phyloP scores from a whole-genome alignment of 345 rosid species.

The Geranium brycei region DNA sequence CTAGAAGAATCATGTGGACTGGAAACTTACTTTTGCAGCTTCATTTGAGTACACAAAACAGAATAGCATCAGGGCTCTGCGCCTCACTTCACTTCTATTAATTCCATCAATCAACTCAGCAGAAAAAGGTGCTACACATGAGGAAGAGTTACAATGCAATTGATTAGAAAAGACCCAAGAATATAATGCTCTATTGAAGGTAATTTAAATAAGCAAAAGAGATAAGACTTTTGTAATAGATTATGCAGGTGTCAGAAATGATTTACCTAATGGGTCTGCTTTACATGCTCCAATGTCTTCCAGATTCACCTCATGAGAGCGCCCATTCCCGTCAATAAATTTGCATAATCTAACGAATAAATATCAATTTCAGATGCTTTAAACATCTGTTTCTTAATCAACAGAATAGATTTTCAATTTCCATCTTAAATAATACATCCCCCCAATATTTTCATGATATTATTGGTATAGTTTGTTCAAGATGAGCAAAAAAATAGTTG shows the following conservation, averaged over 20 bases:
- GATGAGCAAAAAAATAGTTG: too few species aligned
- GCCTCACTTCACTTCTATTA: constrained; percentile 67
- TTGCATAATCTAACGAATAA: constrained; percentile 39
- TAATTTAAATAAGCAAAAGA: too few species aligned
- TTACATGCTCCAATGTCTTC: constrained; percentile 37
- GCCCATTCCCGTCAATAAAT: constrained; percentile 48
- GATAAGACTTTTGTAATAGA: too few species aligned
- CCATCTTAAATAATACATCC: too few species aligned
- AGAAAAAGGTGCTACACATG: constrained; percentile 45
- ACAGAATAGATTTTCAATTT: too few species aligned
- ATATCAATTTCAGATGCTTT: neutral
- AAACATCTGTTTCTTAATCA: too few species aligned
- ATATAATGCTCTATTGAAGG: neutral
- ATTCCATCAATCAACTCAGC: constrained; percentile 75
- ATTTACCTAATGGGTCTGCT: constrained; percentile 56
- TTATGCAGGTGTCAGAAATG: too few species aligned
- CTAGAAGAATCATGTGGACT: neutral
- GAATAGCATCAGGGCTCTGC: constrained; percentile 65
- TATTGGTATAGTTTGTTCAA: too few species aligned
- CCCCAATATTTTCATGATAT: too few species aligned
- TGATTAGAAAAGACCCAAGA: neutral
- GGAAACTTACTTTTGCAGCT: constrained; percentile 50
- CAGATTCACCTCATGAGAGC: constrained; percentile 44
- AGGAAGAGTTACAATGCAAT: constrained; percentile 6
- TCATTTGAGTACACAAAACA: constrained; percentile 50